Conservation (phyloP, 1,284 basidiomycete genomes). For the Leucoagaricus sp. region DNA sequence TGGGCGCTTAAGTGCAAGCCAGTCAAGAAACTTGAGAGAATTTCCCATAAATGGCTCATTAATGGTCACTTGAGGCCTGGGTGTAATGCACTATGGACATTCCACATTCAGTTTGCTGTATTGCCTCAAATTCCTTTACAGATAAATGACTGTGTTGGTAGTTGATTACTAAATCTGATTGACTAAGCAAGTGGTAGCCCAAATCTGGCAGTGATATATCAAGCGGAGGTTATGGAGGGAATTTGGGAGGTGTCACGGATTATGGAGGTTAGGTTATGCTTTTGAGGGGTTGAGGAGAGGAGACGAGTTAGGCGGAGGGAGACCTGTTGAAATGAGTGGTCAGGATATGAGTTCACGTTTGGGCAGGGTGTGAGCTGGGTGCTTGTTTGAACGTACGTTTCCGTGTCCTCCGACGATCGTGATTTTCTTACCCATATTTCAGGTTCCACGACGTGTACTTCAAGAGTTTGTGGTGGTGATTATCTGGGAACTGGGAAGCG, state of each 20-base stretch:
- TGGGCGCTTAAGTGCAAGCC: too few species aligned
- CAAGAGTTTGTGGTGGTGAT: neutral
- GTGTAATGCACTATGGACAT: too few species aligned
- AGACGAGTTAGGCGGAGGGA: slow-evolving; percentile 55
- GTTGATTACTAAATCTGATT: too few species aligned
- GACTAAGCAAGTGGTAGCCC: too few species aligned
- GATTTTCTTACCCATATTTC: slow-evolving; percentile 29
- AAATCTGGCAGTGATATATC: too few species aligned
- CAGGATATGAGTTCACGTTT: neutral
- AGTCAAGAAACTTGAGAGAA: too few species aligned
- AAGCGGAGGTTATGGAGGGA: slow-evolving; percentile 46
- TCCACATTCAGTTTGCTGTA: too few species aligned
- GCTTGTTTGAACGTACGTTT: slow-evolving; percentile 32
- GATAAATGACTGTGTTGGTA: too few species aligned
- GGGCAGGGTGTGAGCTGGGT: neutral
- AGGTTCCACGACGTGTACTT: neutral
- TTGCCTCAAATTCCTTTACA: too few species aligned
- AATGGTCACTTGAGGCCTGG: too few species aligned
- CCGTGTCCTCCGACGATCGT: slow-evolving; percentile 54
- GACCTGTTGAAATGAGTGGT: slow-evolving; percentile 34
- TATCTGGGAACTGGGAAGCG: too few species aligned
- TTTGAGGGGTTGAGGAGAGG: slow-evolving; percentile 32
- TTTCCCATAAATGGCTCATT: too few species aligned
- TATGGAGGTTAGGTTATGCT: slow-evolving; percentile 55
- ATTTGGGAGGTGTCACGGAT: slow-evolving; percentile 53